phyloP scores from a whole-genome alignment of 495 filamentous ascomycete genomes.

The Tuber umbilicatum region DNA sequence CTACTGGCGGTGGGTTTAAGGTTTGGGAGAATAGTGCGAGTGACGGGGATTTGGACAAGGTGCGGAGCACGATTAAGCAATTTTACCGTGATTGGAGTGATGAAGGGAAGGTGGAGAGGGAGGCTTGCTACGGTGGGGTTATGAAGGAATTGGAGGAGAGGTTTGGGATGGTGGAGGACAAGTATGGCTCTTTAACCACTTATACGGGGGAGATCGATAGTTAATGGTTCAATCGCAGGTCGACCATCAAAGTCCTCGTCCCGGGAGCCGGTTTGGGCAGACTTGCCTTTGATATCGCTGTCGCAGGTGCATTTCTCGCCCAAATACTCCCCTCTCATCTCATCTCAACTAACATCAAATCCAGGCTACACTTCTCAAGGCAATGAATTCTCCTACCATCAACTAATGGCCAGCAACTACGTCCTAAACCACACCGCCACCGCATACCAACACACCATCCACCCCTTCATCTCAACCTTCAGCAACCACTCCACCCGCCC shows the following conservation, averaged over 20 bases:
- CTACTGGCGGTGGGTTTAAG: neutral
- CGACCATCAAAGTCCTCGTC: slow-evolving; percentile 62
- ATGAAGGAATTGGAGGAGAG: slow-evolving; percentile 56
- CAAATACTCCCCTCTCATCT: neutral
- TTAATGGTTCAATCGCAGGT: slow-evolving; percentile 7
- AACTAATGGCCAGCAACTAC: slow-evolving; percentile 78
- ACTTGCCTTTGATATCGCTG: slow-evolving; percentile 76
- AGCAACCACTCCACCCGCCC: slow-evolving; percentile 46
- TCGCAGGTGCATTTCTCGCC: slow-evolving; percentile 44
- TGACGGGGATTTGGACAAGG: slow-evolving; percentile 73
- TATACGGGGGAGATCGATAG: slow-evolving; percentile 24
- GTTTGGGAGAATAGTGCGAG: slow-evolving; percentile 64
- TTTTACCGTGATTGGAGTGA: slow-evolving; percentile 93
- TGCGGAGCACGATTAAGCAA: slow-evolving; percentile 79
- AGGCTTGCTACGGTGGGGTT: slow-evolving; percentile 67
- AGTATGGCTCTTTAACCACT: slow-evolving; percentile 36
- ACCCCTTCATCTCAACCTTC: slow-evolving; percentile 48
- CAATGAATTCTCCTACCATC: slow-evolving; percentile 94
- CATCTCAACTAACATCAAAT: neutral
- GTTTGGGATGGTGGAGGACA: slow-evolving; percentile 28
- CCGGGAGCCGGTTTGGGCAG: slow-evolving; percentile 86
- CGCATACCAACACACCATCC: slow-evolving; percentile 37
- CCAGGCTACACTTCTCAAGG: slow-evolving; percentile 66
- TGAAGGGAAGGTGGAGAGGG: slow-evolving; percentile 66
- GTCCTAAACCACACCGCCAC: slow-evolving; percentile 59